A percentile compares a stretch with the other conserved stretches of the same genome.
phyloP scores from a whole-genome alignment of 305 asterid genomes.

The Plantago coronopus region DNA sequence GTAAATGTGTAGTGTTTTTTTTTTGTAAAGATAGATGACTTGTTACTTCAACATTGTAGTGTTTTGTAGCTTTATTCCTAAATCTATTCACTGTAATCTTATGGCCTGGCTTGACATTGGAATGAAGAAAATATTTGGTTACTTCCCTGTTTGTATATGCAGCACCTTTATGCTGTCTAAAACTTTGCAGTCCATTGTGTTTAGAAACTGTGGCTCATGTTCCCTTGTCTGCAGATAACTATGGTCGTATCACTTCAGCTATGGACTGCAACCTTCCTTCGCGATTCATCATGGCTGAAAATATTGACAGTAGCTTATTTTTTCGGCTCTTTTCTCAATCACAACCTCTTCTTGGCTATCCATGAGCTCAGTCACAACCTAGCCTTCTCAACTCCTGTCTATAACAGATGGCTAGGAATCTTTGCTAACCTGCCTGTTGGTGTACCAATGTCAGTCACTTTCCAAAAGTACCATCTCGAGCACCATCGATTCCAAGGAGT shows the following conservation, averaged over 20 bases:
- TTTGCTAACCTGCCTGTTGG: conserved; percentile 92
- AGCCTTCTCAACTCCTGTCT: conserved; percentile 77
- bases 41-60: neutral
- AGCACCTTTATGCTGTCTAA: neutral
- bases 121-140: neutral
- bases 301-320: conserved; percentile 66
- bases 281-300: conserved; percentile 57
- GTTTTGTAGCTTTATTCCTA: neutral
- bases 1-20: neutral
- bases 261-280: conserved; percentile 78
- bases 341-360: conserved; percentile 91
- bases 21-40: neutral
- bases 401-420: conserved; percentile 90
- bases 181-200: neutral
- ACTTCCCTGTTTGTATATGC: neutral
- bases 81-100: neutral
- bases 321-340: conserved; percentile 91
- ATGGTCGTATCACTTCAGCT: conserved; percentile 76
- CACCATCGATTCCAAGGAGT: conserved; percentile 95
- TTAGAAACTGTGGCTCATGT: neutral
- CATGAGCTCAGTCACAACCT: conserved; percentile 95
- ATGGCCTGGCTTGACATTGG: neutral
- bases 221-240: conserved; percentile 44
- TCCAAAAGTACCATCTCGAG: conserved; percentile 98
- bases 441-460: conserved; percentile 95